A percentile compares a stretch with the other conserved stretches of the same genome.
Conservation (phyloP, 495 filamentous ascomycete genomes). For the Thermochaetoides thermophila region DNA sequence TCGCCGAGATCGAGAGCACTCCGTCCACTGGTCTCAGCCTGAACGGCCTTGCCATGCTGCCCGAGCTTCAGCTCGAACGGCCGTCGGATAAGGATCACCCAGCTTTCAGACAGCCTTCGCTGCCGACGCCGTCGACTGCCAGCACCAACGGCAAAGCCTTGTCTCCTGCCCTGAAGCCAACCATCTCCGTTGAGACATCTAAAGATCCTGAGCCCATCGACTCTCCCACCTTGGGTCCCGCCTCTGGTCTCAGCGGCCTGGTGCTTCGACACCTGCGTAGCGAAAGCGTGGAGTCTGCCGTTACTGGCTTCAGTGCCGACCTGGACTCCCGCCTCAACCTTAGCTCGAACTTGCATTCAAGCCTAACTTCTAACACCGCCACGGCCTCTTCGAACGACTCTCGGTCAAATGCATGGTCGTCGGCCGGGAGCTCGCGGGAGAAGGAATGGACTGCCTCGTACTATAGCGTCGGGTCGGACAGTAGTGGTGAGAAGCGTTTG, state of each 20-base stretch:
- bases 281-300: constrained; percentile 66
- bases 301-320: too few relatives aligned
- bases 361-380: too few relatives aligned
- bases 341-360: constrained; percentile 10
- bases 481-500: constrained; percentile 5
- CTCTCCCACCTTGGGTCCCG: constrained; percentile 67
- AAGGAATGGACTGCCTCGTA: constrained; percentile 30
- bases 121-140: constrained; percentile 22
- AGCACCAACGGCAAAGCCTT: constrained; percentile 14
- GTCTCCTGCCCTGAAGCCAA: constrained; percentile 8
- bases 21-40: not conserved
- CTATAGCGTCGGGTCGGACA: constrained; percentile 15
- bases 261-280: constrained; percentile 75
- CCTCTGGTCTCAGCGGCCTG: constrained; percentile 59
- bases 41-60: constrained; percentile 3
- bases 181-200: constrained; percentile 12
- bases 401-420: constrained; percentile 25
- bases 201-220: constrained; percentile 32
- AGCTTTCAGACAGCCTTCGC: constrained; percentile 25
- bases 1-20: constrained; percentile 19
- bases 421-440: constrained; percentile 40
- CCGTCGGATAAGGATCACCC: constrained; percentile 32
- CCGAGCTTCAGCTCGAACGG: constrained; percentile 19
- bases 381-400: constrained; percentile 15
- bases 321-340: constrained; percentile 26